Evolutionary conservation across 2,329 filamentous ascomycete species (phyloP).

Genomic region (Colletotrichum euphorbiae): DNA sequence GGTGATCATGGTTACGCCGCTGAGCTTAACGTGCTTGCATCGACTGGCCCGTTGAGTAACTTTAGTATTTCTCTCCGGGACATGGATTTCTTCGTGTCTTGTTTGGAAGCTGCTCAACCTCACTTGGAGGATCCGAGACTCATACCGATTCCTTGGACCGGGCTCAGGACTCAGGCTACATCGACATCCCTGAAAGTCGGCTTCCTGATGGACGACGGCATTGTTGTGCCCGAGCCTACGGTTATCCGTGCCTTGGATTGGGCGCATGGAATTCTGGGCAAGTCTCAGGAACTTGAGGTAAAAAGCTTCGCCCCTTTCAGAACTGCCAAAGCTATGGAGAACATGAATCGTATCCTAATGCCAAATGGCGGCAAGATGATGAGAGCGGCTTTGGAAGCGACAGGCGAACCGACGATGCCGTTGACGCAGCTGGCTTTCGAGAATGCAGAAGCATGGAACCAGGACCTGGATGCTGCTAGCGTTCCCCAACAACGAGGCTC

Average conservation of each 20-base stretch:
- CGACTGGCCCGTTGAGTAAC: constrained; percentile 51
- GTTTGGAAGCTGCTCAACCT: constrained; percentile 43
- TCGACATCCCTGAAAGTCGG: constrained; percentile 52
- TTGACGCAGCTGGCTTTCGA: constrained; percentile 55
- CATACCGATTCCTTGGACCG: constrained; percentile 47
- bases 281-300: constrained; percentile 42
- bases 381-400: constrained; percentile 48
- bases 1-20: constrained; percentile 42
- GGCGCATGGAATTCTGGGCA: constrained; percentile 43
- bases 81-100: constrained; percentile 49
- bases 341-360: constrained; percentile 57
- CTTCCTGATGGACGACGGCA: constrained; percentile 54
- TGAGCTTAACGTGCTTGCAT: constrained; percentile 50
- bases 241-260: constrained; percentile 50
- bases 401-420: constrained; percentile 58
- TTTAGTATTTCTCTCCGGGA: constrained; percentile 48
- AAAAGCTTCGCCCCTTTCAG: constrained; percentile 51
- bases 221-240: constrained; percentile 53
- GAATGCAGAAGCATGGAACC: constrained; percentile 45
- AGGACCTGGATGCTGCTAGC: constrained; percentile 31
- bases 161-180: constrained; percentile 36
- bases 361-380: constrained; percentile 54
- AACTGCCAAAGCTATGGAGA: constrained; percentile 45
- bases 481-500: too few relatives aligned
- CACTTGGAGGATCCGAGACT: constrained; percentile 46